Conservation (phyloP, 1,284 basidiomycete species). For the Salmacisia buchloeana region DNA sequence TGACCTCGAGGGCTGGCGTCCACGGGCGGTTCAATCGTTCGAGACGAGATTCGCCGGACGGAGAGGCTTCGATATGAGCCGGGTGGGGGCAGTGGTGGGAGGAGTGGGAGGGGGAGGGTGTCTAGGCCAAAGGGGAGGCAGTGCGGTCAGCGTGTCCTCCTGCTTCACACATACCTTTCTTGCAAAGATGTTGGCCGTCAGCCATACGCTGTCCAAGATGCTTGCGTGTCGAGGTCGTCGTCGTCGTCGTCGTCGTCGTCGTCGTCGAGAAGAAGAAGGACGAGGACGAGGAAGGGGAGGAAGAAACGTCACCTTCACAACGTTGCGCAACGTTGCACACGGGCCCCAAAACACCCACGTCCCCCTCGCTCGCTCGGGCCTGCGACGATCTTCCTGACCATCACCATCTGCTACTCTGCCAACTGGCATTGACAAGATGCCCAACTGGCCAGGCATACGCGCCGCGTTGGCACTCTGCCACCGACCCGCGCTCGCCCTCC, state of each 20-base stretch:
- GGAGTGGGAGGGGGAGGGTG: background rate
- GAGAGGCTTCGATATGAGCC: conserved; percentile 9
- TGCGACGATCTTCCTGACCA: too few species aligned
- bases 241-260: too few species aligned
- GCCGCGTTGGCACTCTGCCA: background rate
- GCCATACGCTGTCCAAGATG: too few species aligned
- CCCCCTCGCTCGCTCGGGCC: too few species aligned
- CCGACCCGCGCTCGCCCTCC: conserved; percentile 4
- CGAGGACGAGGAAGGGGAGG: background rate
- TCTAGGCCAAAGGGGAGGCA: too few species aligned
- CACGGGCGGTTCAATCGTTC: conserved; percentile 1
- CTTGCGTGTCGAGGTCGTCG: too few species aligned
- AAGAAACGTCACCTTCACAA: too few species aligned
- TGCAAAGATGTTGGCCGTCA: too few species aligned
- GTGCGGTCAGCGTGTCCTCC: too few species aligned
- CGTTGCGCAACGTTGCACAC: conserved; percentile 8
- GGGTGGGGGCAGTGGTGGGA: background rate
- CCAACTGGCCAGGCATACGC: conserved; percentile 3
- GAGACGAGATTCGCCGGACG: conserved; percentile 1
- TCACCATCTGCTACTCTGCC: too few species aligned
- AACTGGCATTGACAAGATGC: background rate
- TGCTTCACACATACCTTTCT: too few species aligned
- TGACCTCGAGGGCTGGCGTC: conserved; percentile 2
- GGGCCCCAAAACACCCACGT: too few species aligned
- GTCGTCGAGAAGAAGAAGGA: background rate